Base-by-base conservation (phyloP, 495 filamentous ascomycete genomes). In the Talaromyces borbonicus region DNA sequence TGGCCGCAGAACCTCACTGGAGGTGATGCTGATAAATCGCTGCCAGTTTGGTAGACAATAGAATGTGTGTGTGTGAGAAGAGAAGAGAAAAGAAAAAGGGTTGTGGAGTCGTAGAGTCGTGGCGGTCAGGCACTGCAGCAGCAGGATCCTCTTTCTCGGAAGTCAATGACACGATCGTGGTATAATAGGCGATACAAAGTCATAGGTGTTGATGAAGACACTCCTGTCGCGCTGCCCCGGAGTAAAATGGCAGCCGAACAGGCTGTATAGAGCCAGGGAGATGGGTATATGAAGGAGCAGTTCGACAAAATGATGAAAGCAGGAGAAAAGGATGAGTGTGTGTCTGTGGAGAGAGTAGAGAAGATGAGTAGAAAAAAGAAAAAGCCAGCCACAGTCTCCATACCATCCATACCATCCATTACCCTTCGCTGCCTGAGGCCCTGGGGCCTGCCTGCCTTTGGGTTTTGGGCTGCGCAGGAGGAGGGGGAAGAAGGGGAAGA, bases 171-270 rank as follows among this genome's bases (percentile, higher is more conserved):
- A 40, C 33, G 40, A 38, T 35, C n/a, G n/a, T n/a, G 46, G 49
- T 47, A 51, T 16, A 2, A 3, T 5, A 33, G 50, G 49, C 29
- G 44, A 54, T 57, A 53, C 56, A 53, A 22, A 70, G 49, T 61
- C 67, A 70, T 70, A 51, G 54, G 56, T 62, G 47, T 38, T 1
- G 16, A 20, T 11, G 5, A 5, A 11, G 11, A 29, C 26, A 11
- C 5, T 6, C 22, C 3, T 38, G 18, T 38, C 35, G 14, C 3
- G 14, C 19, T 38, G 14, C 35, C 11, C 8, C 2, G 39, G 24
- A 49, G 49, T 29, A 30, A 35, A 19, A 49, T n/a, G n/a, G n/a
- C n/a, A n/a, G 30, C 14, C 5, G n/a, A 5, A 16, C 27, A 24
- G 9, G 20, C 26, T 19, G 39, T 35, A 35, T 7, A 46, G 42